Percentiles rank a stretch among this genome's conserved stretches.
These are phyloP conservation scores for Kandelia obovata DNA, from an alignment of 345 rosid genomes.

Conservation along the genomic window DNA sequence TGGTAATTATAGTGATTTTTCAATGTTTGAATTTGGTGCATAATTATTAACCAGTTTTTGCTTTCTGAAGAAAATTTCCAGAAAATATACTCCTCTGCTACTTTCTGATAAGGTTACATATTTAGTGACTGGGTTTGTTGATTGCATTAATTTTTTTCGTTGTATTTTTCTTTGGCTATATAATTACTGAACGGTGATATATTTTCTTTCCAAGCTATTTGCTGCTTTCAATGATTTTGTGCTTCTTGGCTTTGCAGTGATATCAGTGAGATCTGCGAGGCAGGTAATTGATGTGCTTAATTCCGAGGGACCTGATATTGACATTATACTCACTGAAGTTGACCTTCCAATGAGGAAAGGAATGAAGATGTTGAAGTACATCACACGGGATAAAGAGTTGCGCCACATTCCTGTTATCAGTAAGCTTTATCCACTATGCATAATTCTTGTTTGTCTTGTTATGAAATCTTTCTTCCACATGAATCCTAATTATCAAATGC, in stretches of 20 bases:
- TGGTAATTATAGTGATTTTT: not conserved
- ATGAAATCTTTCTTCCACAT: not conserved
- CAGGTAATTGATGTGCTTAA: slow-evolving; percentile 93
- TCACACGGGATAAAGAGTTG: slow-evolving; percentile 74
- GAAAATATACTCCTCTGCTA: not conserved
- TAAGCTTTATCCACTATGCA: slow-evolving; percentile 38
- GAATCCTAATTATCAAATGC: not conserved
- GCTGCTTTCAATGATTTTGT: slow-evolving; percentile 4
- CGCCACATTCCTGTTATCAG: slow-evolving; percentile 93
- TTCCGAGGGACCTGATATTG: slow-evolving; percentile 93
- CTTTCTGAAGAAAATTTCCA: not conserved
- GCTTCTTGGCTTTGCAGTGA: slow-evolving; percentile 51
- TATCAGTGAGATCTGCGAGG: slow-evolving; percentile 83
- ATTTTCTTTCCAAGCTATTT: slow-evolving; percentile 2
- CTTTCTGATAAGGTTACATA: not conserved
- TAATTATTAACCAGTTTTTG: too few species aligned
- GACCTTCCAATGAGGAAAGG: slow-evolving; percentile 96
- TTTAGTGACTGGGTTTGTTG: not conserved
- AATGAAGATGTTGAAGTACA: slow-evolving; percentile 92
- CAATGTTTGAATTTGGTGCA: not conserved
- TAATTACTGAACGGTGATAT: not conserved
- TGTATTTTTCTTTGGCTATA: not conserved
- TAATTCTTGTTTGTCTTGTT: not conserved
- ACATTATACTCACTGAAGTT: slow-evolving; percentile 91
- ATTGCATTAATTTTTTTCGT: not conserved